These are phyloP conservation scores for Uromyces viciae-fabae DNA, from an alignment of 1,284 basidiomycete species.

Conservation along the genomic window DNA sequence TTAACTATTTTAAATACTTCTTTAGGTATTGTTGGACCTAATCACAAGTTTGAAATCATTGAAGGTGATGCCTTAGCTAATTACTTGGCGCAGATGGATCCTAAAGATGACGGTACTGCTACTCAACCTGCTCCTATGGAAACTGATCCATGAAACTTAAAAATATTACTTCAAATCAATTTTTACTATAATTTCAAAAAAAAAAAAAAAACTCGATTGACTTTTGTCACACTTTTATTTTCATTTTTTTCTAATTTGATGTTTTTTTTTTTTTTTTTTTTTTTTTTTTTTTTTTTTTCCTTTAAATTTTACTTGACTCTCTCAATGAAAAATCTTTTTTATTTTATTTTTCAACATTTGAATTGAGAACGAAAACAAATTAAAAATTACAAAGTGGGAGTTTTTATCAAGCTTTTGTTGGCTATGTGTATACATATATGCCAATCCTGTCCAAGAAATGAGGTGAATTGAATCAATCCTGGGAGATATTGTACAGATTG, in stretches of 20 bases:
- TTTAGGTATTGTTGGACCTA: conserved; percentile 68
- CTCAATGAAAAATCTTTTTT: too few relatives aligned
- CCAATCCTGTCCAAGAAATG: too few relatives aligned
- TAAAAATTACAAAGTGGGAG: too few relatives aligned
- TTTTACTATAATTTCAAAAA: not conserved
- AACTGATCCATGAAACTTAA: conserved; percentile 34
- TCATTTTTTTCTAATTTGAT: not conserved
- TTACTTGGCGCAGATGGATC: conserved; percentile 41
- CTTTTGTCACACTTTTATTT: not conserved
- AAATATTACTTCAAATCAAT: not conserved
- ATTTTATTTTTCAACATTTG: too few relatives aligned
- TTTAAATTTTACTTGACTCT: too few relatives aligned
- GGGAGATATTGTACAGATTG: too few relatives aligned
- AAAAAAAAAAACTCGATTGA: not conserved
- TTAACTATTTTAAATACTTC: conserved; percentile 86
- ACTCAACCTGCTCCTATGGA: conserved; percentile 39
- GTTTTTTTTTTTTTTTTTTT: too few relatives aligned
- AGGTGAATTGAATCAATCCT: too few relatives aligned
- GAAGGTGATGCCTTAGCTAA: conserved; percentile 26
- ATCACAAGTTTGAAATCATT: conserved; percentile 42
- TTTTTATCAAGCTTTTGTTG: too few relatives aligned
- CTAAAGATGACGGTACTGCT: conserved; percentile 32
- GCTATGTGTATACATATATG: too few relatives aligned
- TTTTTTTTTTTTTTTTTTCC: too few relatives aligned
- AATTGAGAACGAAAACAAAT: too few relatives aligned